Base-by-base conservation (phyloP, 2,329 filamentous ascomycete genomes). In the Penicillium sp. region DNA sequence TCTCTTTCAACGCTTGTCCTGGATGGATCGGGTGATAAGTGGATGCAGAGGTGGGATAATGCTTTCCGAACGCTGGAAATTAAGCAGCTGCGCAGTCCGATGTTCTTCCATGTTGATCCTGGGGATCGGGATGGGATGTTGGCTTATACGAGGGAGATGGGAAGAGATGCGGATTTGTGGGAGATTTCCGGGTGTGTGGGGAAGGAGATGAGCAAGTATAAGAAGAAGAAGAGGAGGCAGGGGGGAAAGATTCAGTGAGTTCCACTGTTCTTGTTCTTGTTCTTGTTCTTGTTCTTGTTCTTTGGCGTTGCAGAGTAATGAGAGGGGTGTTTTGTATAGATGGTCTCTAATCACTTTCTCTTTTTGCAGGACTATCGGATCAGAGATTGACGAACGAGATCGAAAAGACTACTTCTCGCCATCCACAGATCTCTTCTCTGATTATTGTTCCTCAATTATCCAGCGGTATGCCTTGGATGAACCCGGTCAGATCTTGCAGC, bases 21-120 rank as follows among this genome's bases (percentile, higher is more conserved):
- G 0, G 88, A 92, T 60, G 80, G 79, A 1, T 80, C 80, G 0
- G 80, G 79, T 0, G 70, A 78, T 40, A 62, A 72, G 37, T 92
- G 87, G 87, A 81, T 92, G 75, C 70, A 77, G 9, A 77, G 81
- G 34, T 92, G 88, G 88, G 81, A 87, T 37, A 72, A 76, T 12
- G 77, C 86, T 3, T 92, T 92, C 68, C 73, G 77, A 28, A 80
- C 78, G 2, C 81, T 89, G 37, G 79, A 83, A 41, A 92, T 92
- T 39, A 76, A 79, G 1, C 81, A 90, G 59, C 72, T 93, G 33
- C 78, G 88, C 13, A 90, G 86, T 57, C 88, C 87, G 0, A 87
- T 92, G 84, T 87, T 91, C 61, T 92, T 89, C 72, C 88, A 93
- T 62, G 77, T 88, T 12, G 87, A 92, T 61, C 88, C 88, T 0